These are phyloP conservation scores for Diaporthe sp. DNA, from an alignment of 2,329 filamentous ascomycete genomes.

Conservation along the genomic window DNA sequence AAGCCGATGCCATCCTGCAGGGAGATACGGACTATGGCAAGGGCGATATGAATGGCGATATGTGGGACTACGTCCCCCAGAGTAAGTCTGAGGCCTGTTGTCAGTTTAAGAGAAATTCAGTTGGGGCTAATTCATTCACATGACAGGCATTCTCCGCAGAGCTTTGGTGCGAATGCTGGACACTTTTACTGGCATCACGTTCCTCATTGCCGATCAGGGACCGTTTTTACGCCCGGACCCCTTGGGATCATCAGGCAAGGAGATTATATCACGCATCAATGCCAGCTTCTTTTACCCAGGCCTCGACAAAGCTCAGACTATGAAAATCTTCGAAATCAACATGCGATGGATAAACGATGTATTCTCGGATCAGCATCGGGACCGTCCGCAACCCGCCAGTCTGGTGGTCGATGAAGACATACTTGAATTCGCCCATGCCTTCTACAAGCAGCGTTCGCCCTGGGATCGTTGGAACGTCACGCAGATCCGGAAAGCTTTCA, in stretches of 20 bases:
- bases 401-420: background rate
- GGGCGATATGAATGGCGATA: background rate
- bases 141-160: background rate
- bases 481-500: background rate
- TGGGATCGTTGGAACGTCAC: background rate
- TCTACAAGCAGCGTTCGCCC: background rate
- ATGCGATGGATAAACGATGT: background rate
- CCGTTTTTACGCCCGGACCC: accelerated
- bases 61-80: background rate
- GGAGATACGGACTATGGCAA: background rate
- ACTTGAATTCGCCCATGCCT: background rate
- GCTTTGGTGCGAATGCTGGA: background rate
- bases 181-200: background rate
- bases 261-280: background rate
- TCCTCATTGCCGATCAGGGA: background rate
- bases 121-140: accelerated
- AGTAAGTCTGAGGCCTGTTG: background rate
- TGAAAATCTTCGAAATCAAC: slow-evolving; percentile 1
- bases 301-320: background rate
- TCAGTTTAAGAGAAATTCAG: background rate
- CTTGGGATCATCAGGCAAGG: background rate
- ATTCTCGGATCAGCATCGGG: background rate
- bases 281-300: background rate
- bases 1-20: background rate
- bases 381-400: background rate